These are phyloP conservation scores for Xylaria telfairii DNA, from an alignment of 495 filamentous ascomycete species.

Conservation along the genomic window DNA sequence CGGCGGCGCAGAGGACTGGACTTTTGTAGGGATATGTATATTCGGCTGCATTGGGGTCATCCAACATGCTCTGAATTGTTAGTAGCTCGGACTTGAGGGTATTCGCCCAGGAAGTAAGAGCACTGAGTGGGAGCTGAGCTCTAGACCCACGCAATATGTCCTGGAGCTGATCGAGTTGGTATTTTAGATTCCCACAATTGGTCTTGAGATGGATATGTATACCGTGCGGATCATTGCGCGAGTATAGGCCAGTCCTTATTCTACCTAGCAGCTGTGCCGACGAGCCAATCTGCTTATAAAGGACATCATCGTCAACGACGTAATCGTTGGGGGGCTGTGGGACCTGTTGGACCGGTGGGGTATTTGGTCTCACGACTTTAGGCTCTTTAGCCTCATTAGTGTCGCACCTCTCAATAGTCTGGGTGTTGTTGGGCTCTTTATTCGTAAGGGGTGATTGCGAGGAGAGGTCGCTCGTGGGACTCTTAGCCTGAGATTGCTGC, in stretches of 20 bases:
- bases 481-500: constrained; percentile 5
- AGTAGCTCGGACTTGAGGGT: constrained; percentile 28
- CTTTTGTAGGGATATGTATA: neutral
- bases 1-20: neutral
- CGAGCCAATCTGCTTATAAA: neutral
- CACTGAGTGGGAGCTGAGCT: too few species aligned
- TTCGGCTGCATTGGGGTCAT: neutral
- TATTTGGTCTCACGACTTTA: neutral
- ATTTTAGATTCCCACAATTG: constrained; percentile 1
- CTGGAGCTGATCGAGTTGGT: constrained; percentile 16
- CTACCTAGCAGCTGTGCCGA: neutral
- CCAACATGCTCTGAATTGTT: constrained; percentile 17
- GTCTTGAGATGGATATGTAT: neutral
- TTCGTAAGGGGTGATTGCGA: neutral
- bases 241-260: neutral
- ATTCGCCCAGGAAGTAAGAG: constrained; percentile 29
- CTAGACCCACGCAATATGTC: constrained; percentile 23
- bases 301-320: neutral
- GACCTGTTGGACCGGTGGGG: too few species aligned
- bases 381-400: neutral
- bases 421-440: neutral
- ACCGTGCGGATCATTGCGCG: neutral
- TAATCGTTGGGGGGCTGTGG: too few species aligned
- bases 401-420: neutral
- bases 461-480: neutral